Percentiles rank a stretch among this genome's conserved stretches.
These are phyloP conservation scores for Gloeopeniophorella convolvens DNA, from an alignment of 768 basidiomycete genomes.

Conservation along the genomic window DNA sequence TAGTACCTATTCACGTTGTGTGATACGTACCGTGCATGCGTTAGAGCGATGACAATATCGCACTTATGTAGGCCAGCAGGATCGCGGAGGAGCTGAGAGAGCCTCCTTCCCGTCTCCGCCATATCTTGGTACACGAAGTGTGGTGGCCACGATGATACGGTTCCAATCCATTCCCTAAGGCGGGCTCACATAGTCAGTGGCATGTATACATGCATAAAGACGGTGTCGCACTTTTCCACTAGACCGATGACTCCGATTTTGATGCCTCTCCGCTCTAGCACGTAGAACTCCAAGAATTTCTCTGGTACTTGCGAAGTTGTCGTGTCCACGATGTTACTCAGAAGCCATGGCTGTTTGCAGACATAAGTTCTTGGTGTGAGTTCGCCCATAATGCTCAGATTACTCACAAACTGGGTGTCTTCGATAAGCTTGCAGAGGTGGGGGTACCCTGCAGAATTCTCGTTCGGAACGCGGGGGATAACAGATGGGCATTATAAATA, in stretches of 20 bases:
- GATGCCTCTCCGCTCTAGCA: constrained; percentile 65
- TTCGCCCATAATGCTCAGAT: neutral
- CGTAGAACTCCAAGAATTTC: constrained; percentile 49
- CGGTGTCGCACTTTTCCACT: constrained; percentile 64
- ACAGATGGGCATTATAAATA: constrained; percentile 24
- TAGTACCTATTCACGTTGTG: neutral
- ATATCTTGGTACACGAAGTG: constrained; percentile 74
- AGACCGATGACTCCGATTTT: constrained; percentile 80
- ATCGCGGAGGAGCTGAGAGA: constrained; percentile 70
- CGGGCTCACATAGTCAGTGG: neutral
- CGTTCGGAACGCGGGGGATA: neutral
- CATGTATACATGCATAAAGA: neutral
- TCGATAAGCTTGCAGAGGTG: constrained; percentile 61
- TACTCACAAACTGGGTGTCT: constrained; percentile 67
- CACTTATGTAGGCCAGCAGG: constrained; percentile 61
- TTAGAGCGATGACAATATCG: constrained; percentile 81
- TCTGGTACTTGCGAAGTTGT: constrained; percentile 58
- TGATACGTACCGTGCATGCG: constrained; percentile 61
- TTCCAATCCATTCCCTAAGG: constrained; percentile 80
- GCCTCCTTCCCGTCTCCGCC: constrained; percentile 60
- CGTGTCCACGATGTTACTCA: constrained; percentile 80
- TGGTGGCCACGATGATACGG: constrained; percentile 80
- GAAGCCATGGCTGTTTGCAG: constrained; percentile 66
- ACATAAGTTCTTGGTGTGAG: neutral
- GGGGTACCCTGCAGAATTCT: constrained; percentile 43